Conservation (phyloP, 352 stramenopile species). For the Phytophthora agathidicida region DNA sequence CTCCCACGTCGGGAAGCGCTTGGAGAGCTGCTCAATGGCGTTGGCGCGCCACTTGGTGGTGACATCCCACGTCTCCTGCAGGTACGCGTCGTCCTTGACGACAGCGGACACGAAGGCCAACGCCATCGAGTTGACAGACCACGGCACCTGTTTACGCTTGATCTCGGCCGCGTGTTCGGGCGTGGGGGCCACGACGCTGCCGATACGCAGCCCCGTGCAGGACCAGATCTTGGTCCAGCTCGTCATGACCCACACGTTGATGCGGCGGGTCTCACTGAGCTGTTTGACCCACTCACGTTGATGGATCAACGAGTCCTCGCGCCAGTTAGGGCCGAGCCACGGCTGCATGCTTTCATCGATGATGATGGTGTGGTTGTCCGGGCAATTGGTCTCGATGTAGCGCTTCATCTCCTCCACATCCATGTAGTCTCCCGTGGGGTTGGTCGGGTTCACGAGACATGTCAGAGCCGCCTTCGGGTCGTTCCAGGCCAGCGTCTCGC, state of each 20-base stretch:
- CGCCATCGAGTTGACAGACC: slow-evolving; percentile 92
- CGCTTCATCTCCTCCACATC: slow-evolving; percentile 80
- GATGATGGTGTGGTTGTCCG: slow-evolving; percentile 90
- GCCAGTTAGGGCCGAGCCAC: slow-evolving; percentile 87
- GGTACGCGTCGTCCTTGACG: slow-evolving; percentile 78
- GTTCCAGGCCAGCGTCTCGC: slow-evolving; percentile 76
- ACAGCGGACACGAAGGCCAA: slow-evolving; percentile 86
- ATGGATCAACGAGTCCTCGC: slow-evolving; percentile 86
- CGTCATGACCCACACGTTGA: slow-evolving; percentile 93
- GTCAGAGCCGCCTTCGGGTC: slow-evolving; percentile 77
- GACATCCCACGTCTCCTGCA: slow-evolving; percentile 86
- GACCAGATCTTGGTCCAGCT: slow-evolving; percentile 94
- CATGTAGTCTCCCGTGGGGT: slow-evolving; percentile 91
- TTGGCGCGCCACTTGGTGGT: slow-evolving; percentile 81
- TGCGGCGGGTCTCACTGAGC: slow-evolving; percentile 73
- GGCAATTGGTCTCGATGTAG: slow-evolving; percentile 88
- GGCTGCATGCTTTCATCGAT: slow-evolving; percentile 93
- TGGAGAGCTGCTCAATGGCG: slow-evolving; percentile 53
- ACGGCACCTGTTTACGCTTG: slow-evolving; percentile 92
- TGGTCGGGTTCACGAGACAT: slow-evolving; percentile 91
- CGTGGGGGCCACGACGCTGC: slow-evolving; percentile 87
- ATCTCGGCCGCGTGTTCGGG: slow-evolving; percentile 76
- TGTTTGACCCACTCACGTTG: slow-evolving; percentile 83
- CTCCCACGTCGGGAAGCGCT: slow-evolving; percentile 74
- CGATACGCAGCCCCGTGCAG: slow-evolving; percentile 89